These are phyloP conservation scores for Massariosphaeria phaeospora DNA, from an alignment of 495 filamentous ascomycete species.

Conservation along the genomic window DNA sequence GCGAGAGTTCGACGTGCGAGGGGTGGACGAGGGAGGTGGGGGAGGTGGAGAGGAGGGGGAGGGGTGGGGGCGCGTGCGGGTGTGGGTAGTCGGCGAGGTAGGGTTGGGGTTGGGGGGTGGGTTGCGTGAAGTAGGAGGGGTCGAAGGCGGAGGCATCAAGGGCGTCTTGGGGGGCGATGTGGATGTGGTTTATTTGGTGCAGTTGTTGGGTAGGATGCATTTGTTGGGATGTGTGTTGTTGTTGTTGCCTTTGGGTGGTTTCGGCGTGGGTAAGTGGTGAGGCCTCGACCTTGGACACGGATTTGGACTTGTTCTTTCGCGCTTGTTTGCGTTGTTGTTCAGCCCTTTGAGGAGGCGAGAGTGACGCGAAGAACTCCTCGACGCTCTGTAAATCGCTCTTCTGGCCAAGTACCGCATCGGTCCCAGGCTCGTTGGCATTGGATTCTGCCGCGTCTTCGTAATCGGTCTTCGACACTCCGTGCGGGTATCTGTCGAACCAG, in stretches of 20 bases:
- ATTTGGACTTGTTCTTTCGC: constrained; percentile 38
- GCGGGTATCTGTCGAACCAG: constrained; percentile 94
- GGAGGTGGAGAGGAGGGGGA: constrained; percentile 24
- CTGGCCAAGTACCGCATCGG: constrained; percentile 77
- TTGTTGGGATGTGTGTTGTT: constrained; percentile 33
- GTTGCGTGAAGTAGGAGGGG: constrained; percentile 26
- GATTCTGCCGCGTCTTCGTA: constrained; percentile 71
- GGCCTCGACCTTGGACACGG: constrained; percentile 20
- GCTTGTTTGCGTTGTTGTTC: constrained; percentile 42
- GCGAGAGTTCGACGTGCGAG: constrained; percentile 29
- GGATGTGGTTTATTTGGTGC: constrained; percentile 26
- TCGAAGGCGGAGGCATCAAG: constrained; percentile 24
- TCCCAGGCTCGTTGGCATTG: constrained; percentile 62
- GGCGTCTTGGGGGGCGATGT: constrained; percentile 22
- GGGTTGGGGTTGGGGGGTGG: constrained; percentile 7
- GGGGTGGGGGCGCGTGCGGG: constrained; percentile 16
- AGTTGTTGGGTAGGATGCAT: constrained; percentile 28
- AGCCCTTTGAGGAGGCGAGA: constrained; percentile 60
- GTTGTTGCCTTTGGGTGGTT: constrained; percentile 14
- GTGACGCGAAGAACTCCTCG: constrained; percentile 87
- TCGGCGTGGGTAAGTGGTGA: background rate
- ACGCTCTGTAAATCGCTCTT: constrained; percentile 86
- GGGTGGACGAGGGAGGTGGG: constrained; percentile 30
- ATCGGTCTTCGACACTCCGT: constrained; percentile 77
- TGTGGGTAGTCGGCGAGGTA: constrained; percentile 18